A percentile compares a stretch with the other conserved stretches of the same genome.
Conservation (phyloP, 2,329 filamentous ascomycete genomes). For the Metarhizium album region DNA sequence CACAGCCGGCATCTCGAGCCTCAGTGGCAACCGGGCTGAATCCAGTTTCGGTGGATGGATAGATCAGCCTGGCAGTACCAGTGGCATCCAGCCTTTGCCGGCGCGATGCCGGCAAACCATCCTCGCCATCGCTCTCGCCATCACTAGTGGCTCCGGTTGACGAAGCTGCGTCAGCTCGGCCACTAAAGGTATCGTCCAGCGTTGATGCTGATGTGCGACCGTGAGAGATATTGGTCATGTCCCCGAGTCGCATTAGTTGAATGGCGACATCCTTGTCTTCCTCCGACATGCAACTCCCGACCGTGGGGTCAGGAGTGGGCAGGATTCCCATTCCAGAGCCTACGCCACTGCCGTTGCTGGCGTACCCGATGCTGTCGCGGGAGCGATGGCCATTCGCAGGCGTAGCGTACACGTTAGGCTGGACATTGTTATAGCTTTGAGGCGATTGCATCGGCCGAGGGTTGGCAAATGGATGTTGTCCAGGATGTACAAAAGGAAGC, state of each 20-base stretch:
- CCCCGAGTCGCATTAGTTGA: constrained; percentile 90
- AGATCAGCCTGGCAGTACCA: constrained; percentile 34
- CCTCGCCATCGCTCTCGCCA: constrained; percentile 55
- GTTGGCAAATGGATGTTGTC: constrained; percentile 71
- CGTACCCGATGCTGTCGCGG: constrained; percentile 51
- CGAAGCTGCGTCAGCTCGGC: constrained; percentile 72
- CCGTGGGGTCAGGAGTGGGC: constrained; percentile 92
- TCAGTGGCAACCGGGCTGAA: constrained; percentile 42
- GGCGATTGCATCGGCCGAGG: constrained; percentile 73
- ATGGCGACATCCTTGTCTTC: constrained; percentile 89
- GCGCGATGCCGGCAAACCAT: constrained; percentile 47
- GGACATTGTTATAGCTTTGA: constrained; percentile 54
- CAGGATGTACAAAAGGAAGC: constrained; percentile 64
- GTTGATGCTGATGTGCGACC: constrained; percentile 90
- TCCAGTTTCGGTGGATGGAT: constrained; percentile 41
- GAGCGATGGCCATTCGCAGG: constrained; percentile 51
- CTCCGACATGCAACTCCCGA: constrained; percentile 93
- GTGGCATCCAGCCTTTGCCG: constrained; percentile 43
- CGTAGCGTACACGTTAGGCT: constrained; percentile 50
- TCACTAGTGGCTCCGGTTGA: constrained; percentile 80
- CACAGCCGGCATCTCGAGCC: constrained; percentile 26
- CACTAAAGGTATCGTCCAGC: constrained; percentile 86
- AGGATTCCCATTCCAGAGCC: constrained; percentile 44
- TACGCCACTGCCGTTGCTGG: constrained; percentile 29
- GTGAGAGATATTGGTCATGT: constrained; percentile 87